These are phyloP conservation scores for Cymbomonas tetramitiformis DNA, from an alignment of 139 green algal genomes.

Conservation along the genomic window DNA sequence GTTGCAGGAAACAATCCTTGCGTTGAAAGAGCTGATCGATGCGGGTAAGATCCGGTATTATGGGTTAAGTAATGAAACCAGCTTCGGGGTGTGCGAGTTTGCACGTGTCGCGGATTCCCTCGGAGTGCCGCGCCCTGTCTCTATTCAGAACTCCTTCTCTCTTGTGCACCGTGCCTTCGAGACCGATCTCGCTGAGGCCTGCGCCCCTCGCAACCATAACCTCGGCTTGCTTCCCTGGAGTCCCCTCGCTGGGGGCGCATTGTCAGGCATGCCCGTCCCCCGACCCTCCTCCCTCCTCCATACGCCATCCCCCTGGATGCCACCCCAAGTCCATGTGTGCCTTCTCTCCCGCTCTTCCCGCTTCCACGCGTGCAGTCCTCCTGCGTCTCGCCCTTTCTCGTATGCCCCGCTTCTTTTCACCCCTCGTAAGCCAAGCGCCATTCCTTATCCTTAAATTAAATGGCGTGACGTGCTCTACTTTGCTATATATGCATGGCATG, in stretches of 20 bases:
- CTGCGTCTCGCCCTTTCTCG: too few species aligned
- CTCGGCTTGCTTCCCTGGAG: conserved; percentile 35
- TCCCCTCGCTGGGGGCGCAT: conserved; percentile 33
- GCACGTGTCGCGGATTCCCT: conserved; percentile 42
- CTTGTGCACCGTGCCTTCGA: conserved; percentile 41
- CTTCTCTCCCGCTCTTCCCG: too few species aligned
- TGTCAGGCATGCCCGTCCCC: too few species aligned
- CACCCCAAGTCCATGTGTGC: too few species aligned
- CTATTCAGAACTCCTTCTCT: conserved; percentile 67
- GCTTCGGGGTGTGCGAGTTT: conserved; percentile 49
- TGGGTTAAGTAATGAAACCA: conserved; percentile 69
- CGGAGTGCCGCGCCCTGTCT: conserved; percentile 42
- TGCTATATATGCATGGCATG: too few species aligned
- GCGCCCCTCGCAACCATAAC: conserved; percentile 46
- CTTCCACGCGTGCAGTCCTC: too few species aligned
- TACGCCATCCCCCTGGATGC: too few species aligned
- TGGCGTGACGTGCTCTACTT: too few species aligned
- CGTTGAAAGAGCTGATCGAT: conserved; percentile 19
- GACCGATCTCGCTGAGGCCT: conserved; percentile 43
- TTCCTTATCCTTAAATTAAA: too few species aligned
- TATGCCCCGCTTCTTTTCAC: too few species aligned
- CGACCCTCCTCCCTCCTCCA: too few species aligned
- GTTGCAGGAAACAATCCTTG: conserved; percentile 36
- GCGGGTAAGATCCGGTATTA: conserved; percentile 65
- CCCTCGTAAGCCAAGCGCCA: too few species aligned